Percentiles rank a stretch among this genome's conserved stretches.
Evolutionary conservation across 163 green algal genomes (phyloP).

Genomic region (Scenedesmus sp.): DNA sequence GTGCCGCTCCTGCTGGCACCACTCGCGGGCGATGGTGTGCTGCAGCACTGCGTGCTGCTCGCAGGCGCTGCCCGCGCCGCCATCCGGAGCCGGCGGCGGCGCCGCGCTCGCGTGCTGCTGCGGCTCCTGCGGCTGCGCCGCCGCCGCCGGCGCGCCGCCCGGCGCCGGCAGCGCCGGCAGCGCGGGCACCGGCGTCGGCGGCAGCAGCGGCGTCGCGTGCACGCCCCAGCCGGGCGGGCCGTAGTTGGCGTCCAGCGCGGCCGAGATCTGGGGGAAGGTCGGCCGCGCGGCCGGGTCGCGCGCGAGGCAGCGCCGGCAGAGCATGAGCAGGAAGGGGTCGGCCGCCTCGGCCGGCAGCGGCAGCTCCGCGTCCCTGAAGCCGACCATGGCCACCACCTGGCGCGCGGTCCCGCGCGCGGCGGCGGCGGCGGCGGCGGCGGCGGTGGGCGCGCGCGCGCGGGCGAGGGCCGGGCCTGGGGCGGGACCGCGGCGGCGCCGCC

Average conservation of each 20-base stretch:
- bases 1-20: neutral
- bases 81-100: neutral
- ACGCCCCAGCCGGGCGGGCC: constrained; percentile 36
- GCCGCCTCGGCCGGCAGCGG: constrained; percentile 43
- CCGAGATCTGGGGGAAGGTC: constrained; percentile 57
- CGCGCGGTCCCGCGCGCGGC: no score
- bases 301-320: constrained; percentile 54
- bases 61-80: neutral
- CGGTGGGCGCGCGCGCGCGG: no score
- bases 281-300: constrained; percentile 51
- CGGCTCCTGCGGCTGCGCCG: neutral
- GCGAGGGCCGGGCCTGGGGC: no score
- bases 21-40: neutral
- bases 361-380: constrained; percentile 67
- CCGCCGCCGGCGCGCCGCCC: neutral
- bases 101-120: neutral
- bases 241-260: constrained; percentile 49
- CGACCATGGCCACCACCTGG: constrained; percentile 84
- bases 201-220: constrained; percentile 38
- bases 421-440: neutral
- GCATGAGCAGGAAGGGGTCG: constrained; percentile 56
- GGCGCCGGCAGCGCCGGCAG: constrained; percentile 1
- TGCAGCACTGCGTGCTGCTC: no score
- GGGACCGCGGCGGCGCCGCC: no score
- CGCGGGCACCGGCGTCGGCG: constrained; percentile 5